Conservation (phyloP, 2,329 filamentous ascomycete genomes). For the Dothideomycetes sp. region DNA sequence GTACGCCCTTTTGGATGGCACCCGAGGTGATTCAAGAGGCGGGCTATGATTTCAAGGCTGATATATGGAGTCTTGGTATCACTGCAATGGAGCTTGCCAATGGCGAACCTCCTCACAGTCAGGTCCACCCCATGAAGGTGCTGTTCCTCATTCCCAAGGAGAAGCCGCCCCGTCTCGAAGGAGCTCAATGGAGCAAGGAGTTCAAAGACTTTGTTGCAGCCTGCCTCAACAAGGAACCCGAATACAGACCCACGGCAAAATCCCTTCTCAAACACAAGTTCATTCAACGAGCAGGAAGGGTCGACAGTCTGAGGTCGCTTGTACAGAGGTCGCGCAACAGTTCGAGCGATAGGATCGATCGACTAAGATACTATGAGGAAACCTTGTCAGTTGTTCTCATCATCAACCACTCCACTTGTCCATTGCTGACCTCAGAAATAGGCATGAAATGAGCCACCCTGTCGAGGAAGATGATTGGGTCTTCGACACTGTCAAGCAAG, state of each 20-base stretch:
- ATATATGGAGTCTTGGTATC: conserved; percentile 88
- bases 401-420: neutral
- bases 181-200: conserved; percentile 61
- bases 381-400: conserved; percentile 49
- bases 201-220: conserved; percentile 91
- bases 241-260: conserved; percentile 71
- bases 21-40: conserved; percentile 88
- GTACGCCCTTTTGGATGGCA: conserved; percentile 96
- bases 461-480: conserved; percentile 80
- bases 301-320: conserved; percentile 78
- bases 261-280: conserved; percentile 84
- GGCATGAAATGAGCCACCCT: conserved; percentile 32
- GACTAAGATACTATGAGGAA: conserved; percentile 85
- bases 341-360: conserved; percentile 55
- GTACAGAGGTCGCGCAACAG: conserved; percentile 74
- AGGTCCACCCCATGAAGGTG: conserved; percentile 87
- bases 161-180: conserved; percentile 71
- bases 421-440: conserved; percentile 1
- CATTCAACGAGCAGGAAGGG: conserved; percentile 74
- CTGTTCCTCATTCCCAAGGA: conserved; percentile 87
- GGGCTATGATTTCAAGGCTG: conserved; percentile 75
- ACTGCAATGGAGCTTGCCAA: conserved; percentile 83
- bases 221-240: conserved; percentile 86
- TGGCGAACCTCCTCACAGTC: conserved; percentile 78
- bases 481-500: conserved; percentile 79